Base-by-base conservation (phyloP, 192 early-diverging fungal species). In the Thamnidium elegans region DNA sequence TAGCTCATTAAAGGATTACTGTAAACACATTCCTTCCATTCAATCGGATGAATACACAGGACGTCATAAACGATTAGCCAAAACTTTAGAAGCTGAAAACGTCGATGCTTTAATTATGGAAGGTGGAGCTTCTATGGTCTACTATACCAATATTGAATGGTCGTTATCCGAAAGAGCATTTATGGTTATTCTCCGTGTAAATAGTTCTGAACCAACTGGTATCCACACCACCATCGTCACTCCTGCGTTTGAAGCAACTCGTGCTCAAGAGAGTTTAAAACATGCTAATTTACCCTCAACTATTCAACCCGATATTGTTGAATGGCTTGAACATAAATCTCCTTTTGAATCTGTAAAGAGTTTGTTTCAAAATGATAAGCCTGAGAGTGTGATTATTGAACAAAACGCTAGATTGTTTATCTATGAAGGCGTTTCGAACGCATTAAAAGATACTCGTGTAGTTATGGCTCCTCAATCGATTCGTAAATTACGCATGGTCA, bases 161-260 rank as follows among this genome's bases (percentile, higher is more conserved):
- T 63, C 70, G 4, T 66, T 71, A 23, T 78, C 72, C 46, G 80
- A 82, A 45, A 68, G 80, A 30, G 75, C 80, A 2, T 82, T 82
- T 62, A 46, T 82, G 4, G 63, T 77, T 4, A 44, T 82, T 11
- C 55, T 79, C 7, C 21, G 55, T 26, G 46, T 17, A 2, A 62
- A 72, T 55, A 4, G 20, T 17, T 20, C 8, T 14, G 14, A 19
- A 6, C 48, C 43, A 4, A 50, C 60, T 7, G 70, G 70, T 11
- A 67, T 79, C 17, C 70, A 68, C 54, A 66, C 70, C 20, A 82
- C 78, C 8, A 69, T 82, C 19, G 72, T 82, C 31, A 67, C 72
- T 2, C 81, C 81, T 14, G 68, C 66, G 30, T 82, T 82, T 66
- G 81, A 82, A 56, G 81, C 71, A n/a, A 71, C 75, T 2, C 70